Evolutionary conservation across 768 basidiomycete genomes (phyloP).

Genomic region (Suillus fuscotomentosus): DNA sequence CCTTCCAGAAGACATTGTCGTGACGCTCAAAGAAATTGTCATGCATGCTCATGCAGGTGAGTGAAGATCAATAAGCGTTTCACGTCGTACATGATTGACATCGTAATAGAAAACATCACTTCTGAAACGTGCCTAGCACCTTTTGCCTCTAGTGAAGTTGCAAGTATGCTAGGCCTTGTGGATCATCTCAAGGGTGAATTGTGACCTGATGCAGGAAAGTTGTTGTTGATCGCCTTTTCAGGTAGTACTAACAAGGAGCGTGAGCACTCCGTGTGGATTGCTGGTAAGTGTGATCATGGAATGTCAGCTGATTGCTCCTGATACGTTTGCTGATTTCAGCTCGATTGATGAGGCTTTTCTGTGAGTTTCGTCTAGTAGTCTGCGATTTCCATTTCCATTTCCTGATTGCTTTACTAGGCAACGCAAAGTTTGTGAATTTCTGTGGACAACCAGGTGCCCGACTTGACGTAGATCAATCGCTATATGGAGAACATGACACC

Average conservation of each 20-base stretch:
- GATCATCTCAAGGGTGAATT: slow-evolving; percentile 32
- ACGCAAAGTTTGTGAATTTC: slow-evolving; percentile 33
- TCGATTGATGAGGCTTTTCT: slow-evolving; percentile 41
- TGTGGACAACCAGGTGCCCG: slow-evolving; percentile 37
- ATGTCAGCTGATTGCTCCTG: not conserved
- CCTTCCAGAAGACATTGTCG: slow-evolving; percentile 12
- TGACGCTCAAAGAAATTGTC: not conserved
- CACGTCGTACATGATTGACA: not conserved
- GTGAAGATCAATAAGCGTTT: slow-evolving; percentile 8
- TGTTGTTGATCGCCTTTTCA: not conserved
- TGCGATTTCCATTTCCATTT: too few species aligned
- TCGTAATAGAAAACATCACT: slow-evolving; percentile 29
- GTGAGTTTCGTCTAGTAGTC: slow-evolving; percentile 21
- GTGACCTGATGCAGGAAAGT: not conserved
- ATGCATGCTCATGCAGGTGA: slow-evolving; percentile 2
- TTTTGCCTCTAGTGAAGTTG: slow-evolving; percentile 32
- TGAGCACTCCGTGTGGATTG: not conserved
- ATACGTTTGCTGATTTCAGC: slow-evolving; percentile 21
- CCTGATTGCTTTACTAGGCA: slow-evolving; percentile 13
- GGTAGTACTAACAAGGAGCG: not conserved
- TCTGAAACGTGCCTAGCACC: slow-evolving; percentile 37
- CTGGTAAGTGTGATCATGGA: not conserved
- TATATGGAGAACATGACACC: slow-evolving; percentile 12
- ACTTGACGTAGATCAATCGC: slow-evolving; percentile 24
- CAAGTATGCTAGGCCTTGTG: slow-evolving; percentile 32